Percentiles rank a stretch among this genome's conserved stretches.
phyloP scores from a whole-genome alignment of 2,329 filamentous ascomycete species.

The Cercospora zeina region DNA sequence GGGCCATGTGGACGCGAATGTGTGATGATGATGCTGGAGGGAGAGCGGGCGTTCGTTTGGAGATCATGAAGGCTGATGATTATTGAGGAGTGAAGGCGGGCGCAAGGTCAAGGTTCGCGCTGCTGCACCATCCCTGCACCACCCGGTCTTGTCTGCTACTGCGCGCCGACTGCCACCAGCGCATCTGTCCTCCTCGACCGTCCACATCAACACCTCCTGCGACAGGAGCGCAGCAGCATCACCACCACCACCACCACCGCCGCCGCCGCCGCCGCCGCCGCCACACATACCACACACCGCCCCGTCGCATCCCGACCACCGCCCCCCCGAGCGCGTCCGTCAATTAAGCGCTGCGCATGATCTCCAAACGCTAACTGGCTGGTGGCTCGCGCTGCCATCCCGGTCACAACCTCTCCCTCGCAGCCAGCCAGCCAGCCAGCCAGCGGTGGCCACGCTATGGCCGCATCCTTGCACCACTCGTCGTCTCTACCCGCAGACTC shows the following conservation, averaged over 20 bases:
- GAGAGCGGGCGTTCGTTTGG: too few relatives aligned
- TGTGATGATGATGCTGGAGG: too few relatives aligned
- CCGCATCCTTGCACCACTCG: conserved; percentile 11
- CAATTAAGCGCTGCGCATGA: conserved; percentile 11
- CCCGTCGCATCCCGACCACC: background rate
- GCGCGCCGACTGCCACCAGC: background rate
- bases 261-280: too few relatives aligned
- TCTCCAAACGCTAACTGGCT: conserved; percentile 11
- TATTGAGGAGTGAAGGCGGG: too few relatives aligned
- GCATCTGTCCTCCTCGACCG: background rate
- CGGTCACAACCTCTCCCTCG: conserved; percentile 14
- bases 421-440: conserved; percentile 1
- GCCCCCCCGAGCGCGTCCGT: background rate
- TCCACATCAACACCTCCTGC: background rate
- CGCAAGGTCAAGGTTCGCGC: background rate
- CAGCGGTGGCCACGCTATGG: conserved; percentile 6
- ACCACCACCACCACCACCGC: too few relatives aligned
- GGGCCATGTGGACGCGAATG: too few relatives aligned
- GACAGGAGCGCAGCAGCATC: too few relatives aligned
- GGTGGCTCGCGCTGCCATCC: conserved; percentile 6
- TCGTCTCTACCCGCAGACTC: conserved; percentile 11
- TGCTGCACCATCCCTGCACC: background rate
- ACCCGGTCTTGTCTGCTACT: background rate
- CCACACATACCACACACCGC: background rate
- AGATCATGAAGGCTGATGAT: too few relatives aligned